These are phyloP conservation scores for Ministeria vibrans DNA, from an alignment of 78 protist genomes.

Conservation along the genomic window DNA sequence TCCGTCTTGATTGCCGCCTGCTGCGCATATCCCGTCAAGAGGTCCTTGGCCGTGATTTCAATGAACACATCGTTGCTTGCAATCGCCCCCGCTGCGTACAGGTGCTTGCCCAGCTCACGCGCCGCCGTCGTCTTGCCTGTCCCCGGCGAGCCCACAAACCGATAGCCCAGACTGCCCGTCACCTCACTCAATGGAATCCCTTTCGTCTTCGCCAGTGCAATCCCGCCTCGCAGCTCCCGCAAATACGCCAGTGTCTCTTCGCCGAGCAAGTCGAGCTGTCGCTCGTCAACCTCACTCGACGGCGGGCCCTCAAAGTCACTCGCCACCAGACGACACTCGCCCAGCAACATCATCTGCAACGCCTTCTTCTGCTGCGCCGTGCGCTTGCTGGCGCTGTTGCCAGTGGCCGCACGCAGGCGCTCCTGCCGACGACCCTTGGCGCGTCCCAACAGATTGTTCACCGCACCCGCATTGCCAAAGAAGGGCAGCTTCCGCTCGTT, in stretches of 20 bases:
- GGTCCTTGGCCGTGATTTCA: slow-evolving; percentile 4
- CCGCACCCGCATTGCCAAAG: slow-evolving; percentile 53
- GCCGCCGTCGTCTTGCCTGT: slow-evolving; percentile 51
- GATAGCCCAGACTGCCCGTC: neutral
- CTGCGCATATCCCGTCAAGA: slow-evolving; percentile 24
- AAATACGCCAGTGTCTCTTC: neutral
- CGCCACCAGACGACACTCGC: neutral
- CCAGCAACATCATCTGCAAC: neutral
- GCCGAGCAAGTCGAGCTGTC: neutral
- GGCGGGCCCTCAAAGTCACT: neutral
- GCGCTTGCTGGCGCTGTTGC: neutral
- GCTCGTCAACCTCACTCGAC: neutral
- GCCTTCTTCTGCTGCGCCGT: neutral
- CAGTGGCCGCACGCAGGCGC: neutral
- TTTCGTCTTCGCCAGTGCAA: neutral
- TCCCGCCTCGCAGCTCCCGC: neutral
- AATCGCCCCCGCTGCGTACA: slow-evolving; percentile 12
- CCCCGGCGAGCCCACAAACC: slow-evolving; percentile 19
- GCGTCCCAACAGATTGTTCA: neutral
- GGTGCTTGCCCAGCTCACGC: slow-evolving; percentile 6
- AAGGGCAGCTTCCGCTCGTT: neutral
- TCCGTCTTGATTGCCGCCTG: slow-evolving; percentile 24
- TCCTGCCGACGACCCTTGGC: neutral
- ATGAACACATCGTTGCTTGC: neutral
- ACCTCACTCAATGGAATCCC: neutral